Conservation (phyloP, 371 early-diverging fungal species). For the Mucor mucedo region DNA sequence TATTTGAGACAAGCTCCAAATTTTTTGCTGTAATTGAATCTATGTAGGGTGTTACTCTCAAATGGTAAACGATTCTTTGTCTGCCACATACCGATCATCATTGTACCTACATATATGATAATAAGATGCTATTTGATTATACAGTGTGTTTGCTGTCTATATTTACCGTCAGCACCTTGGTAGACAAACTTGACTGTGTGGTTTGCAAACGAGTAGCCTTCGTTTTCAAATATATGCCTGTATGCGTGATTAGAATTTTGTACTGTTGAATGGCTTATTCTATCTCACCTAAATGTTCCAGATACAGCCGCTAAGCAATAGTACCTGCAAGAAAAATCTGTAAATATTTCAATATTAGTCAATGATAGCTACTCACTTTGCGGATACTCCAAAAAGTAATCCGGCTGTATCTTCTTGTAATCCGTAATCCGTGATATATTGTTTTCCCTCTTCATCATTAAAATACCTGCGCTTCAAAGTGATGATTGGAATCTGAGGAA, state of each 20-base stretch:
- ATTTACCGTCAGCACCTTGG: conserved; percentile 57
- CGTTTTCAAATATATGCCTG: conserved; percentile 60
- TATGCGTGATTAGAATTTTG: background rate
- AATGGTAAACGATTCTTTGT: background rate
- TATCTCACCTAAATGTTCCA: conserved; percentile 54
- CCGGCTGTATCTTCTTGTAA: conserved; percentile 49
- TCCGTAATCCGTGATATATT: conserved; percentile 52
- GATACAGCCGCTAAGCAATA: conserved; percentile 62
- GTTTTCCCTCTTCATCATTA: conserved; percentile 60
- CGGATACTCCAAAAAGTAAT: conserved; percentile 43
- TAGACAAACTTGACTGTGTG: conserved; percentile 72
- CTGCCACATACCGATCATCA: conserved; percentile 60
- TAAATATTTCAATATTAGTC: background rate
- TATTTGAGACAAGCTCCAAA: conserved; percentile 68
- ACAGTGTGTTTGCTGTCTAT: too few relatives aligned
- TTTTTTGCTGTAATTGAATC: conserved; percentile 63
- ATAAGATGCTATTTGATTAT: background rate
- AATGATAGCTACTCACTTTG: conserved; percentile 41
- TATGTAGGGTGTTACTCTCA: background rate
- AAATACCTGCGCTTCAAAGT: conserved; percentile 62
- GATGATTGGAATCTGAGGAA: conserved; percentile 50
- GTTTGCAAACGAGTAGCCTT: conserved; percentile 53
- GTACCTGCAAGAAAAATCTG: conserved; percentile 41
- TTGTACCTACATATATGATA: conserved; percentile 38
- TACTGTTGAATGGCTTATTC: background rate